Evolutionary conservation across 495 filamentous ascomycete genomes (phyloP), one percentile per base, ranked within the genome.

Genomic region (Staphylotrichum longicolle): DNA sequence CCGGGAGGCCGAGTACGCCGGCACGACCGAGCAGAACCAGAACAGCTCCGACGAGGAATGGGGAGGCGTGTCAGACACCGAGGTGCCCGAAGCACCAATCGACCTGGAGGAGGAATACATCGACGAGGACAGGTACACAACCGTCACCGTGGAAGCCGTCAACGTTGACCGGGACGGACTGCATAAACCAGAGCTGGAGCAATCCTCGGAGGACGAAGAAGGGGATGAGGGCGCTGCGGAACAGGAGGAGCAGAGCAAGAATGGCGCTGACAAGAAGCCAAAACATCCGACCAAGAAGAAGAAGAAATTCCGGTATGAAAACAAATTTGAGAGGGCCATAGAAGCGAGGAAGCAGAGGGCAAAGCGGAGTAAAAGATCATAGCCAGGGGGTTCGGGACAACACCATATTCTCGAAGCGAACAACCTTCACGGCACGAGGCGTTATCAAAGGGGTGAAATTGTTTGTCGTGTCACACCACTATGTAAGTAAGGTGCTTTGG

Each of bases 111-210:
- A 93, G 57, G 92, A 96, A 74, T 98, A 96, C 75, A 83, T 96
- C 61, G 94, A 98, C 74, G 94, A 98, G 73, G 93, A 96, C 68
- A 89, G 88, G 72, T 95, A 90, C 69, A 96, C 93, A 15, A 95
- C 89, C 4, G 94, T 98, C 35, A 96, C 91, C 0, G 85, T 98
- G 0, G 91, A 96, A 71, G 88, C 88, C n/a, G 91, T 98, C 70
- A 88, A 88, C 67, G 78, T 93, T 7, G 85, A 89, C 3, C 86
- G 84, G 56, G 85, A 90, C 61, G 89, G 87, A 7, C 69, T 93
- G 12, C 73, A 84, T 54, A 82, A 84, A 66, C 74, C 80, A 32
- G 75, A 74, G 4, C 73, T 73, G 37, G 75, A 82, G 10, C 46
- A 47, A 2, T 37, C 46, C 7, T 76, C 80, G 2, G 69, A 74